Evolutionary conservation across 202 grass and related monocot species (phyloP).

Genomic region (Digitaria exilis): DNA sequence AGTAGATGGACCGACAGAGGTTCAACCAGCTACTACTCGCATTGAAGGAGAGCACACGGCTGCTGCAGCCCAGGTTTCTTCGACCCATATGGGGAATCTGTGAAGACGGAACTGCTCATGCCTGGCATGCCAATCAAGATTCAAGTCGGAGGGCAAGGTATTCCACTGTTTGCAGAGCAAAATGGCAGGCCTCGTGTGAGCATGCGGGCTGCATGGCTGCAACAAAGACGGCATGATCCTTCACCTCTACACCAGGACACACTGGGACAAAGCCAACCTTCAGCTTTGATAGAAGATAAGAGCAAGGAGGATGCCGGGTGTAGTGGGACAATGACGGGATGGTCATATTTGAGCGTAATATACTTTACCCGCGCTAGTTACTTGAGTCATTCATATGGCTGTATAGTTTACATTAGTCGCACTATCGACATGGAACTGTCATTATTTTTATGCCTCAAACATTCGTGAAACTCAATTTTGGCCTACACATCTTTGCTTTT

Average conservation of each 20-base stretch:
- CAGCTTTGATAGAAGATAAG: background rate
- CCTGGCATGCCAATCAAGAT: constrained; percentile 2
- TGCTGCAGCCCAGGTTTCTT: background rate
- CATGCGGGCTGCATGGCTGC: background rate
- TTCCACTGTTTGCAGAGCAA: background rate
- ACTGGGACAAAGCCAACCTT: background rate
- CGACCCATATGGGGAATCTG: background rate
- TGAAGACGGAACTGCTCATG: background rate
- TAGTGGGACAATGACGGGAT: background rate
- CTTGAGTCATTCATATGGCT: background rate
- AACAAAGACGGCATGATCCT: constrained; percentile 15
- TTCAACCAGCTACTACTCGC: too few species aligned
- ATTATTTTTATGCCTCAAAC: too few species aligned
- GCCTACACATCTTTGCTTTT: too few species aligned
- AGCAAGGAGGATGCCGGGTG: background rate
- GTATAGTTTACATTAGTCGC: background rate
- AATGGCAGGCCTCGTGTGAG: constrained; percentile 12
- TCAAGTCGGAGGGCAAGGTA: constrained; percentile 22
- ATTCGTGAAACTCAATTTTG: too few species aligned
- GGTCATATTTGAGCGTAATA: background rate
- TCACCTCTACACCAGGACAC: constrained; percentile 22
- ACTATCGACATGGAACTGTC: background rate
- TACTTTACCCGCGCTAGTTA: background rate
- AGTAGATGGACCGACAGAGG: background rate
- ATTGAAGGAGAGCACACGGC: background rate